phyloP scores from a whole-genome alignment of 192 early-diverging fungal genomes.

The Neocallimastix lanati region DNA sequence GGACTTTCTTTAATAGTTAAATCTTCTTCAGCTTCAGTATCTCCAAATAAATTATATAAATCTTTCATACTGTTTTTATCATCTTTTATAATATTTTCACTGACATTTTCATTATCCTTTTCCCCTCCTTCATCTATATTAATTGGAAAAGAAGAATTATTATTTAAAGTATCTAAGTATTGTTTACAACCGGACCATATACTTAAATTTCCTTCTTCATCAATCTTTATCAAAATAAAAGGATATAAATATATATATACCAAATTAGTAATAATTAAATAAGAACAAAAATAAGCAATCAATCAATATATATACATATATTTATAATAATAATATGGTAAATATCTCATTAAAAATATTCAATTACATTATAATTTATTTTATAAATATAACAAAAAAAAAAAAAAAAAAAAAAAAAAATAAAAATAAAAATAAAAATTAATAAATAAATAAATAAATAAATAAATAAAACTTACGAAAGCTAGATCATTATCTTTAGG shows the following conservation, averaged over 20 bases:
- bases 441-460: slow-evolving; percentile 11
- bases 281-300: too few species aligned
- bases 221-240: background rate
- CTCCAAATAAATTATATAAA: background rate
- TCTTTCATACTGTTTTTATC: background rate
- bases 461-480: slow-evolving; percentile 21
- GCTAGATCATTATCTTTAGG: slow-evolving; percentile 42
- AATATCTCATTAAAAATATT: too few species aligned
- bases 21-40: background rate
- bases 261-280: too few species aligned
- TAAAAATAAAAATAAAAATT: too few species aligned
- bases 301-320: too few species aligned
- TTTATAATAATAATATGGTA: too few species aligned
- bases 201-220: background rate
- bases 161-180: background rate
- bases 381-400: too few species aligned
- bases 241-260: too few species aligned
- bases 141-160: background rate
- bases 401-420: too few species aligned
- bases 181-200: background rate
- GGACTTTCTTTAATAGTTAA: background rate
- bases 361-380: too few species aligned
- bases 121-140: background rate
- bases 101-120: background rate
- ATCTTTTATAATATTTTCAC: background rate